phyloP scores from a whole-genome alignment of 176 grass and related monocot species.

The Triticum aestivum region DNA sequence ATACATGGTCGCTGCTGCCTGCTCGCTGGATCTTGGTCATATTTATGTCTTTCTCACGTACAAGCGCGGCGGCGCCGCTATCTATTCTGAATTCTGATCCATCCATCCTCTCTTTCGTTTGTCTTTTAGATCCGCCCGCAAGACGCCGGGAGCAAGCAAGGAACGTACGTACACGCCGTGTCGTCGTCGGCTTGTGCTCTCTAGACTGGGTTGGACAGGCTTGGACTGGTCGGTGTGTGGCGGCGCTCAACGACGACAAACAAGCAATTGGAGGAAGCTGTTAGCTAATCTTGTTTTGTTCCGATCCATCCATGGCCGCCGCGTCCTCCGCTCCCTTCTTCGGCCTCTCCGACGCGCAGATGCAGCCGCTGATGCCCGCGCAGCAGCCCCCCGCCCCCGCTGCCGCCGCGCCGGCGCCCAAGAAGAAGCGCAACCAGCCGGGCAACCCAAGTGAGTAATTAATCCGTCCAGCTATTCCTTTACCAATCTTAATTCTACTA shows the following conservation, averaged over 20 bases:
- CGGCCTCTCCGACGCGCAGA: constrained; percentile 56
- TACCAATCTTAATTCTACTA: neutral
- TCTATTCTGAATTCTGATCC: neutral
- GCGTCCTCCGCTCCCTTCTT: constrained; percentile 74
- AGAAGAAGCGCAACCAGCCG: constrained; percentile 96
- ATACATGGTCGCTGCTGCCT: neutral
- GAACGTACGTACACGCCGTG: constrained; percentile 3
- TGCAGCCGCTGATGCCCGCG: constrained; percentile 36
- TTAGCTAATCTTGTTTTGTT: constrained; percentile 32
- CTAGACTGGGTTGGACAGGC: neutral
- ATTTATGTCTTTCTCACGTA: constrained; percentile 29
- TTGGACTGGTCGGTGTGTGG: constrained; percentile 23
- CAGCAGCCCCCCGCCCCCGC: neutral
- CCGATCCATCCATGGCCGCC: constrained; percentile 55
- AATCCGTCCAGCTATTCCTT: neutral
- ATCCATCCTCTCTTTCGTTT: constrained; percentile 8
- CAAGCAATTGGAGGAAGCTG: neutral
- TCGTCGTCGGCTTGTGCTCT: constrained; percentile 23
- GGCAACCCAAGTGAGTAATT: constrained; percentile 82
- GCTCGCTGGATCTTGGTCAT: constrained; percentile 21
- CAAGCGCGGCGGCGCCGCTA: neutral
- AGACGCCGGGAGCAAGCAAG: constrained; percentile 30
- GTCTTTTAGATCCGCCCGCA: constrained; percentile 49
- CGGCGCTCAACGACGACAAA: neutral
- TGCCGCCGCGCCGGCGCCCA: constrained; percentile 43